A percentile compares a stretch with the other conserved stretches of the same genome.
Evolutionary conservation across 805 yeast species (phyloP).

Genomic region (Metschnikowia dekortorum): DNA sequence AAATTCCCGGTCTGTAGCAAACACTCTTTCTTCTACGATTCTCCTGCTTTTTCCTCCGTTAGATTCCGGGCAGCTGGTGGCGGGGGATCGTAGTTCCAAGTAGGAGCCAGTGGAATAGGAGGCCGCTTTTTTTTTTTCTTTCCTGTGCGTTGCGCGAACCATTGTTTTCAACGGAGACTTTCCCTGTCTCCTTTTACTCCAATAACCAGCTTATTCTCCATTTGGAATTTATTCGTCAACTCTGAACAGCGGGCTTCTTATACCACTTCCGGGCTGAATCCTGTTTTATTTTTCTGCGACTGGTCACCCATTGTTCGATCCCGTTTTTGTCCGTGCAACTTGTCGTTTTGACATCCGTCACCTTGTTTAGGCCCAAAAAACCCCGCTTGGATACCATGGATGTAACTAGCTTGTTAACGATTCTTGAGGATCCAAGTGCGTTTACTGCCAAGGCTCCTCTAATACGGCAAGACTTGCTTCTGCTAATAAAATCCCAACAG

Average conservation of each 20-base stretch:
- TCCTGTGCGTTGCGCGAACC: conserved; percentile 2
- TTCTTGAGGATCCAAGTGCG: conserved; percentile 37
- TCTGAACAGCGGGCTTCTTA: too few species aligned
- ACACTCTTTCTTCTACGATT: neutral
- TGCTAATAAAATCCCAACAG: conserved; percentile 30
- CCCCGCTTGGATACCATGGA: conserved; percentile 27
- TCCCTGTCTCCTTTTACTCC: neutral
- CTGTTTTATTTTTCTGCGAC: neutral
- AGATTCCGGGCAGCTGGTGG: neutral
- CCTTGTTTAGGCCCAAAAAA: conserved; percentile 13
- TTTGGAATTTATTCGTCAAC: neutral
- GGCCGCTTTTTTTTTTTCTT: neutral
- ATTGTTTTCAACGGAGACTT: neutral
- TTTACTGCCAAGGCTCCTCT: conserved; percentile 25
- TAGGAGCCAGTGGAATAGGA: neutral
- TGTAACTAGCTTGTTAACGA: conserved; percentile 27
- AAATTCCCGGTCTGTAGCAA: too few species aligned
- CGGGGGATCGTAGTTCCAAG: neutral
- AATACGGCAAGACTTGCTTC: conserved; percentile 28
- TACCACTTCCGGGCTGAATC: too few species aligned
- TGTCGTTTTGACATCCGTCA: conserved; percentile 12
- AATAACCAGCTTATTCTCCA: neutral
- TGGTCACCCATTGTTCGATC: neutral
- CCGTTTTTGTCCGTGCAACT: neutral
- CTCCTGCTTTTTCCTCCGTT: too few species aligned